Evolutionary conservation across 2,329 filamentous ascomycete species (phyloP).

Genomic region (Amphichorda felina): DNA sequence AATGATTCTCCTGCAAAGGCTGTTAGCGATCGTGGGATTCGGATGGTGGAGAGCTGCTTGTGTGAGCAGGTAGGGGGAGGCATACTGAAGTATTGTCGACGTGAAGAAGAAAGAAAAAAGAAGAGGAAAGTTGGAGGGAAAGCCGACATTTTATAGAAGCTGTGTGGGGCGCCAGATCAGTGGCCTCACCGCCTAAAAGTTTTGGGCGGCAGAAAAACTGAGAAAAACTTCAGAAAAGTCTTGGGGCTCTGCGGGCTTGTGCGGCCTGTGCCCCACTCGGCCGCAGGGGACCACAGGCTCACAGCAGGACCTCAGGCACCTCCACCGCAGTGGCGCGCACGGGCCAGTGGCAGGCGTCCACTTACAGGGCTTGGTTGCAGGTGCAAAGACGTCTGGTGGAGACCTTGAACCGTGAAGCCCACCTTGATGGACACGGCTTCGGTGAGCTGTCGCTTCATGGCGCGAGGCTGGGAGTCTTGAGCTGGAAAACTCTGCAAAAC

Average conservation of each 20-base stretch:
- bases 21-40: constrained; percentile 9
- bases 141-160: constrained; percentile 26
- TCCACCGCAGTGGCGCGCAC: too few species aligned
- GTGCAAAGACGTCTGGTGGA: too few species aligned
- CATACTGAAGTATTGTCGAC: constrained; percentile 52
- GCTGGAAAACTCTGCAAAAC: too few species aligned
- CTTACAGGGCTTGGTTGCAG: too few species aligned
- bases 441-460: too few species aligned
- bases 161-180: constrained; percentile 9
- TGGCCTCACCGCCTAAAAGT: constrained; percentile 22
- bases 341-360: too few species aligned
- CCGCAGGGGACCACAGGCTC: too few species aligned
- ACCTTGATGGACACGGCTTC: too few species aligned
- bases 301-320: too few species aligned
- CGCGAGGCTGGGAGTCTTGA: too few species aligned
- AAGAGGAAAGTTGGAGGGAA: constrained; percentile 17
- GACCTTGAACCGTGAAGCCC: too few species aligned
- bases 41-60: background rate
- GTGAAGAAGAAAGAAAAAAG: constrained; percentile 39
- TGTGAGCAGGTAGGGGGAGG: constrained; percentile 18
- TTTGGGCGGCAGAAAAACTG: constrained; percentile 12
- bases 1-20: constrained; percentile 64
- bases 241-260: constrained; percentile 1
- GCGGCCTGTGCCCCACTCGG: background rate
- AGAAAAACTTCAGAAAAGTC: too few species aligned